Evolutionary conservation across 306 rosid species (phyloP).

Genomic region (Dryas drummondii): DNA sequence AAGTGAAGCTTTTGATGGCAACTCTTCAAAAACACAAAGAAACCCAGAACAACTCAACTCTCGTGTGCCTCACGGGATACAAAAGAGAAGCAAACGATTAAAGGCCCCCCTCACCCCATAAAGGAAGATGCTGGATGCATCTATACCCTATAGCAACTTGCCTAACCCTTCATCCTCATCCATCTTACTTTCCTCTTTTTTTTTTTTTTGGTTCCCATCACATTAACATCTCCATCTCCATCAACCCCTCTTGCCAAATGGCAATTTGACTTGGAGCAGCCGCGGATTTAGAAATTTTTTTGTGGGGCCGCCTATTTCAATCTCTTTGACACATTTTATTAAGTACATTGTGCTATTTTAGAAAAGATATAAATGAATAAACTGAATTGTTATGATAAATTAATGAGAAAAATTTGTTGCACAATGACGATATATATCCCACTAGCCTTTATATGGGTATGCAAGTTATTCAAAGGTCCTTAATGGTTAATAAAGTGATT

Average conservation of each 20-base stretch:
- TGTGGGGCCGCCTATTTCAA: too few species aligned
- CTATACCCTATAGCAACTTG: constrained; percentile 36
- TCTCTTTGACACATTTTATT: too few species aligned
- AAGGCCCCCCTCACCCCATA: not conserved
- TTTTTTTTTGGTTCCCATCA: not conserved
- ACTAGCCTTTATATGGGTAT: too few species aligned
- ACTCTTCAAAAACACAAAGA: constrained; percentile 34
- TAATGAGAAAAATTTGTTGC: too few species aligned
- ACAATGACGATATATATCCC: too few species aligned
- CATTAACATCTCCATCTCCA: not conserved
- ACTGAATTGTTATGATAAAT: too few species aligned
- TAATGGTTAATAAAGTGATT: not conserved
- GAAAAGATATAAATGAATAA: too few species aligned
- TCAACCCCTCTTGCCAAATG: not conserved
- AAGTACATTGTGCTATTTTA: too few species aligned
- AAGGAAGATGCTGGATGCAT: constrained; percentile 15
- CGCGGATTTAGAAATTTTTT: too few species aligned
- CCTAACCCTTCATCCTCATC: constrained; percentile 4
- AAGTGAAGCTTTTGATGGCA: constrained; percentile 26
- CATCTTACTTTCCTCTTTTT: not conserved
- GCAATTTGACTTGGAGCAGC: not conserved
- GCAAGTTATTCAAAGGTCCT: too few species aligned
- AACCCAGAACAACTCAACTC: constrained; percentile 25
- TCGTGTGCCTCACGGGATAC: constrained; percentile 68
- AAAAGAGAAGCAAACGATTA: constrained; percentile 13